These are phyloP conservation scores for Starmera caribaea DNA, from an alignment of 805 yeast genomes.

Conservation along the genomic window DNA sequence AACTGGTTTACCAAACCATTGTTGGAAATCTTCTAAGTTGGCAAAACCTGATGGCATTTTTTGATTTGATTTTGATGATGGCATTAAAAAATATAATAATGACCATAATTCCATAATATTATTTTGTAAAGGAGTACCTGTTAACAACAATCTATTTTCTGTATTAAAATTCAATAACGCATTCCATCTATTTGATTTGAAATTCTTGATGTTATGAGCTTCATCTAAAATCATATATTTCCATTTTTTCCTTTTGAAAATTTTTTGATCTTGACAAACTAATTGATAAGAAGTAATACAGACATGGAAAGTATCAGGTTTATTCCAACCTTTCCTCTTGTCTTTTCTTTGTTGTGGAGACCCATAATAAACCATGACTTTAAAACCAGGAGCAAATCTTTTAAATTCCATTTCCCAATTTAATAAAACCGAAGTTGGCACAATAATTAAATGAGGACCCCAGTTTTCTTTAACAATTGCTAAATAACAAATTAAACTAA, in stretches of 20 bases:
- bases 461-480: conserved; percentile 92
- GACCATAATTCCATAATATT: conserved; percentile 97
- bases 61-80: conserved; percentile 62
- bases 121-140: conserved; percentile 97
- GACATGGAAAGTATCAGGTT: conserved; percentile 90
- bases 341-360: conserved; percentile 94
- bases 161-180: conserved; percentile 91
- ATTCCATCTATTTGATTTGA: conserved; percentile 95
- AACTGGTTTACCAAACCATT: conserved; percentile 98
- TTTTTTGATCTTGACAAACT: conserved; percentile 95
- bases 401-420: conserved; percentile 99
- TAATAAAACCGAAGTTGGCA: conserved; percentile 93
- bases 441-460: conserved; percentile 97
- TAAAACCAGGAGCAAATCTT: conserved; percentile 96
- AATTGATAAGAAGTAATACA: conserved; percentile 95
- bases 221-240: conserved; percentile 95
- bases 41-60: conserved; percentile 91
- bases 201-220: conserved; percentile 96
- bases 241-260: conserved; percentile 90
- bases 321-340: conserved; percentile 96
- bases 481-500: conserved; percentile 71
- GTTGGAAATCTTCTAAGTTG: conserved; percentile 88
- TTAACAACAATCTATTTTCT: conserved; percentile 72
- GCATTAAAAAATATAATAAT: conserved; percentile 88
- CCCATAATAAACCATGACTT: conserved; percentile 91